These are phyloP conservation scores for Cladosporium phlei DNA, from an alignment of 2,329 filamentous ascomycete genomes.

Conservation along the genomic window DNA sequence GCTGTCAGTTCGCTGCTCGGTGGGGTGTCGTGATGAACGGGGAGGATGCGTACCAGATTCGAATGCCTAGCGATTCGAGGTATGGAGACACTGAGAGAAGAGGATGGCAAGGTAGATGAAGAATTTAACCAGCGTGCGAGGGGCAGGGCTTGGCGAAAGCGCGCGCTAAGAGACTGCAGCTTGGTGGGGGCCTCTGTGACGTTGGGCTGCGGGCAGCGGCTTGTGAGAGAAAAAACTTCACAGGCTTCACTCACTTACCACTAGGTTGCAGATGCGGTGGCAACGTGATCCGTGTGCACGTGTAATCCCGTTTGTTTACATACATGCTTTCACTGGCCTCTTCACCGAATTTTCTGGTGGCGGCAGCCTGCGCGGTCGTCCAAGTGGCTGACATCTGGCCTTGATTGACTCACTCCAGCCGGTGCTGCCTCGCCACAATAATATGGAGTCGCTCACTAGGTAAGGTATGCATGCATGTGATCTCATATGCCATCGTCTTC, in stretches of 20 bases:
- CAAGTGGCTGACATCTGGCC: neutral
- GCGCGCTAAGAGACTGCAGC: conserved; percentile 2
- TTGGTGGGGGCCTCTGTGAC: conserved; percentile 12
- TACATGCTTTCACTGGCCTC: conserved; percentile 8
- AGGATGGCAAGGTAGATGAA: conserved; percentile 15
- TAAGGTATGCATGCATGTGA: conserved; percentile 10
- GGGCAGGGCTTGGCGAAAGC: conserved; percentile 17
- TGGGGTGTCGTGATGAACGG: neutral
- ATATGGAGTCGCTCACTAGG: conserved; percentile 2
- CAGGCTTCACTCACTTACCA: neutral
- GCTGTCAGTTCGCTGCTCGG: conserved; percentile 4
- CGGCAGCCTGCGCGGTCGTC: conserved; percentile 2
- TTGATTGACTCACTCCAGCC: conserved; percentile 4
- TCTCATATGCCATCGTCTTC: neutral
- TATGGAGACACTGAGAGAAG: conserved; percentile 20
- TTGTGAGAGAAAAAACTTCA: conserved; percentile 14
- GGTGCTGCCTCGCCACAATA: neutral
- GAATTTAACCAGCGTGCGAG: conserved; percentile 19
- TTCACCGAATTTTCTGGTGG: conserved; percentile 8
- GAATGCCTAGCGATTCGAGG: conserved; percentile 25
- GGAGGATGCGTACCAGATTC: conserved; percentile 19
- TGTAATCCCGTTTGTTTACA: conserved; percentile 3
- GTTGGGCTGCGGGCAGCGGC: conserved; percentile 6
- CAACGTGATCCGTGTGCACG: conserved; percentile 10
- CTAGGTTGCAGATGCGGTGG: conserved; percentile 9